Base-by-base conservation (phyloP, 306 rosid species). In the Rubus parviflorus region DNA sequence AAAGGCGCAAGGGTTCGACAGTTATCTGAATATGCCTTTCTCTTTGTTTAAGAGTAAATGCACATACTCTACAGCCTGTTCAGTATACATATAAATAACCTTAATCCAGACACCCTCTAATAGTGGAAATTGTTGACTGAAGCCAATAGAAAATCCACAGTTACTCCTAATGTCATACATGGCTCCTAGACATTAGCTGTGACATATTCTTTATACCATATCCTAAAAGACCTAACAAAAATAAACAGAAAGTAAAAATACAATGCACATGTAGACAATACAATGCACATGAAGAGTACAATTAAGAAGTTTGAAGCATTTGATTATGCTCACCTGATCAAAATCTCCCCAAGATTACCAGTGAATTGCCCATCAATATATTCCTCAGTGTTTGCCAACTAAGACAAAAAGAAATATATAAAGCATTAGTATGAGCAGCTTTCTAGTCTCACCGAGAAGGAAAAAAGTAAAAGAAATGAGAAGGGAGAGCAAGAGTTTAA, bases 351-450 rank as follows among this genome's bases (percentile, higher is more conserved):
- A 4, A 87, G 84, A 72, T 78, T 87, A 68, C 90, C 90, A 58
- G 86, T 84, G 70, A 77, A 84, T 41, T 87, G 85, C 12, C 90
- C 90, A 23, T 87, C 90, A 30, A 87, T 84, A 47, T 73, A 87
- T 71, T 87, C 90, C 67, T 87, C 90, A 16, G 90, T 84, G 70
- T 87, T 87, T 43, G 90, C 90, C 73, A 87, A 77, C 90, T 87
- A 81, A 41, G 60, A 17, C 0, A 37, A 63, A 5, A 70, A 60
- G 3, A 73, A 35, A 45, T 42, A 53, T 7, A 25, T 46, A 5
- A 35, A 20, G 67, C 17, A 64, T 40, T 22, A 25, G 13, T 53
- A 46, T 9, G 5, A 30, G 47, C 58, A 61, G 45, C 20, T 35
- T 42, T 67, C 65, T 9, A 41, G n/a, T 53, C 66, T 23, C 12